These are phyloP conservation scores for Tylopilus plumbeoviolaceoides DNA, from an alignment of 768 basidiomycete species.

Conservation along the genomic window DNA sequence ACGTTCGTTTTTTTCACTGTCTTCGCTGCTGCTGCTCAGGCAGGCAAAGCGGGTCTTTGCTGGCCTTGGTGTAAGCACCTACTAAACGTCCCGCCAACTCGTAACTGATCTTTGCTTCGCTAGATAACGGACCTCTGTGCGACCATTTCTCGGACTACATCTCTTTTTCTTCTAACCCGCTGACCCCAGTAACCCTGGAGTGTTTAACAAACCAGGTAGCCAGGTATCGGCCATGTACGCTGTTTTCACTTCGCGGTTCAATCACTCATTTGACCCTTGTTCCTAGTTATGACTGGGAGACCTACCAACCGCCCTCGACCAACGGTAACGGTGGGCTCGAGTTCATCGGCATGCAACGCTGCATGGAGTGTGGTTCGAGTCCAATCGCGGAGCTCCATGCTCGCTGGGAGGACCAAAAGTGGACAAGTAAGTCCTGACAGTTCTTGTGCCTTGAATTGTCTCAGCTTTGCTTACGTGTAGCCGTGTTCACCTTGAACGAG, in stretches of 20 bases:
- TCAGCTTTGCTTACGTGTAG: constrained; percentile 7
- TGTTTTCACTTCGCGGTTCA: neutral
- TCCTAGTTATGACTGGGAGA: constrained; percentile 37
- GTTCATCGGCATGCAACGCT: constrained; percentile 40
- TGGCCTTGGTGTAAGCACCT: constrained; percentile 33
- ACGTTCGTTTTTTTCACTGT: constrained; percentile 15
- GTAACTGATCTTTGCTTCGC: neutral
- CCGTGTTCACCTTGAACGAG: constrained; percentile 36
- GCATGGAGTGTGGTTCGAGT: constrained; percentile 35
- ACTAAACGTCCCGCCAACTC: neutral
- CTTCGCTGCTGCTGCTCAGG: constrained; percentile 21
- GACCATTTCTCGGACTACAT: neutral
- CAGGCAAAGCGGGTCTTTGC: constrained; percentile 36
- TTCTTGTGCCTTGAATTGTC: neutral
- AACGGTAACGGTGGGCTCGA: constrained; percentile 35
- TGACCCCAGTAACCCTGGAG: constrained; percentile 24
- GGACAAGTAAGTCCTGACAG: constrained; percentile 26
- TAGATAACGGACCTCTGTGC: constrained; percentile 31
- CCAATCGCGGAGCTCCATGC: constrained; percentile 29
- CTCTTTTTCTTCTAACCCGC: neutral
- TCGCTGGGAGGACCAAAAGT: constrained; percentile 31
- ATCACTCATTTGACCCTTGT: neutral
- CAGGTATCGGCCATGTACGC: constrained; percentile 34
- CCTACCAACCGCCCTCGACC: constrained; percentile 31
- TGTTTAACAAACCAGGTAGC: constrained; percentile 27